Conservation (phyloP, 208 protist genomes). For the Trypanosoma mega region DNA sequence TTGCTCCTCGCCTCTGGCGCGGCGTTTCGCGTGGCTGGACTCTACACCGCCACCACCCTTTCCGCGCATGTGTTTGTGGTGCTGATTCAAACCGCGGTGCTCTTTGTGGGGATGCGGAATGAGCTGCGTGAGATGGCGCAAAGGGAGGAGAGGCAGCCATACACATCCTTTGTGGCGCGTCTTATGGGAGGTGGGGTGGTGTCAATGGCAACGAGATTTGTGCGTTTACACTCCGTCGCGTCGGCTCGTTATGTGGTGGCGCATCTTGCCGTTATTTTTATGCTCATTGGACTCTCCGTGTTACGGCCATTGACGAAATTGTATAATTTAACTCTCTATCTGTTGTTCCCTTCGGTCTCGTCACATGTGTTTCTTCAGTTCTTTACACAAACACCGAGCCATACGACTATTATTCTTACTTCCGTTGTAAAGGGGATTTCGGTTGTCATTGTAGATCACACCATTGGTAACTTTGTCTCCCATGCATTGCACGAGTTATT, state of each 20-base stretch:
- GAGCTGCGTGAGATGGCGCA: constrained; percentile 49
- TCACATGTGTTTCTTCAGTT: constrained; percentile 62
- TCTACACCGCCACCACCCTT: constrained; percentile 62
- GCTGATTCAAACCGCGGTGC: constrained; percentile 59
- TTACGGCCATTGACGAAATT: constrained; percentile 63
- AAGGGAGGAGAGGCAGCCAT: constrained; percentile 17
- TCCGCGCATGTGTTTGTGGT: constrained; percentile 57
- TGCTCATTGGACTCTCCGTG: constrained; percentile 67
- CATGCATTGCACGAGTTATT: constrained; percentile 52
- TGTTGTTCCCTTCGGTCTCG: constrained; percentile 68
- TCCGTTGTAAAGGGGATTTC: constrained; percentile 31
- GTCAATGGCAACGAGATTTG: constrained; percentile 44
- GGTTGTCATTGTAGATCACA: constrained; percentile 51
- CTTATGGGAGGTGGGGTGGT: constrained; percentile 25
- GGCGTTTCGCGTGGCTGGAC: constrained; percentile 17
- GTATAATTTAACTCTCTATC: constrained; percentile 59
- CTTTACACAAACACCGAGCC: constrained; percentile 35
- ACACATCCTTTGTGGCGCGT: constrained; percentile 23
- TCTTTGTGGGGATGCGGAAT: constrained; percentile 66
- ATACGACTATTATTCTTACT: constrained; percentile 23
- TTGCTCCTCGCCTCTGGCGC: no score
- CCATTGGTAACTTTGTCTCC: constrained; percentile 62
- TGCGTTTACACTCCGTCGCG: constrained; percentile 40
- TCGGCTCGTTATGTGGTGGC: constrained; percentile 53
- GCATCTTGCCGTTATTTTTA: constrained; percentile 40